Evolutionary conservation across 2,329 filamentous ascomycete species (phyloP), one percentile per base, ranked within the genome.

Genomic region (Colletotrichum sp.): DNA sequence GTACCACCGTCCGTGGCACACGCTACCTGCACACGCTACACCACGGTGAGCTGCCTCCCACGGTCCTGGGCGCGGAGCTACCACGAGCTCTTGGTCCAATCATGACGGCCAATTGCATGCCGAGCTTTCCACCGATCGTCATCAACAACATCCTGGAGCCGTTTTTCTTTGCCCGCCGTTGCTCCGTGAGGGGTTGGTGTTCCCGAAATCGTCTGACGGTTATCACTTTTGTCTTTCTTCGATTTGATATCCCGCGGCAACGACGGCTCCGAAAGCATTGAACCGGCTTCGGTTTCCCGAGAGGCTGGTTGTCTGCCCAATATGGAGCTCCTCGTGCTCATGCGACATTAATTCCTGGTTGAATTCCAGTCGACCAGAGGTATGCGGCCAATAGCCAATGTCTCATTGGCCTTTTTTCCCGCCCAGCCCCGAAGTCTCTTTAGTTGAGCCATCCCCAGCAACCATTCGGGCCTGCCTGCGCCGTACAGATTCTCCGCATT

Each of bases 51-150:
- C 70, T 68, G 67, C 72, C 59, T 74, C 64, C 69, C 68, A 72
- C 73, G 32, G 30, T 49, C 55, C 68, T 72, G 63, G 68, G 69
- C 62, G 73, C 69, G n/a, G 68, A 72, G 63, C 69, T 76, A 24
- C 63, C 63, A 28, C 49, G 59, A 74, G 64, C 64, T 52, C 52
- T n/a, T 49, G 21, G 44, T 39, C 74, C 74, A 76, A 76, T 76
- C 74, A 76, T 10, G 12, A 8, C 15, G 59, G 16, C 26, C 64
- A 76, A 69, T 76, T 74, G 44, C 70, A 49, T 68, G 73, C 65
- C 70, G 39, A 68, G 64, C 69, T 44, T 64, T 18, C 30, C 44
- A 63, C 34, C 24, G 24, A 76, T 69, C 73, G 64, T 76, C 73
- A 76, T 73, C 70, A 36, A 64, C 59, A 32, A 63, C 28, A 32